These are phyloP conservation scores for Scutellaria minor DNA, from an alignment of 257 asterid species.

Conservation along the genomic window DNA sequence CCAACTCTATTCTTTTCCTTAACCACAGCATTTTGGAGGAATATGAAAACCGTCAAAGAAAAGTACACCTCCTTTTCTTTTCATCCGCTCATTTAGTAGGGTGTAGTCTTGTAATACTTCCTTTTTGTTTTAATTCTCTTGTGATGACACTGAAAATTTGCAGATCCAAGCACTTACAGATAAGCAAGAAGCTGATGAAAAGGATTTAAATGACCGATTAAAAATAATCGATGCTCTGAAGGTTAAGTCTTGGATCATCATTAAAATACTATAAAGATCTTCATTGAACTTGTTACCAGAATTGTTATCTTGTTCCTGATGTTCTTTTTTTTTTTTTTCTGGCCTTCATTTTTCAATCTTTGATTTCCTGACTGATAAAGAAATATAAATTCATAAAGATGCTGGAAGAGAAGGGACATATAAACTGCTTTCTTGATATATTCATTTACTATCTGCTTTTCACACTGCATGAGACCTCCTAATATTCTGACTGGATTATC, in stretches of 20 bases:
- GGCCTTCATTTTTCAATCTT: neutral
- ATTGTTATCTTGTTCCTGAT: constrained; percentile 1
- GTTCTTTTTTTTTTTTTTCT: neutral
- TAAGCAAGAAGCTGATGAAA: constrained; percentile 67
- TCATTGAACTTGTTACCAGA: neutral
- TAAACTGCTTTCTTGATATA: constrained; percentile 15
- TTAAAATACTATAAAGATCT: neutral
- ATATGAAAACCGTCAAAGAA: constrained; percentile 80
- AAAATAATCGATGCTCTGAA: constrained; percentile 70
- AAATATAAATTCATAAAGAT: neutral
- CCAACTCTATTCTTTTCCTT: constrained; percentile 81
- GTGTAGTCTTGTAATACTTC: constrained; percentile 22
- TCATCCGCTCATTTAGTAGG: neutral
- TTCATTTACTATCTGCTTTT: constrained; percentile 24
- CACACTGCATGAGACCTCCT: constrained; percentile 4
- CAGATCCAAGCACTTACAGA: constrained; percentile 72
- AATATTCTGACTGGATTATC: constrained; percentile 37
- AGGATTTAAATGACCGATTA: constrained; percentile 49
- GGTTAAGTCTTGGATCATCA: constrained; percentile 50
- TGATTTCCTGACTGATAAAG: neutral
- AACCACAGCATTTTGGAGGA: constrained; percentile 84
- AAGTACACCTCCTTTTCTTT: constrained; percentile 47
- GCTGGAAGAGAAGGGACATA: constrained; percentile 13
- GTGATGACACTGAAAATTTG: constrained; percentile 36
- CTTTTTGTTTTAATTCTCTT: constrained; percentile 15